phyloP scores from a whole-genome alignment of 2,329 filamentous ascomycete species.

The Fusarium sp. region DNA sequence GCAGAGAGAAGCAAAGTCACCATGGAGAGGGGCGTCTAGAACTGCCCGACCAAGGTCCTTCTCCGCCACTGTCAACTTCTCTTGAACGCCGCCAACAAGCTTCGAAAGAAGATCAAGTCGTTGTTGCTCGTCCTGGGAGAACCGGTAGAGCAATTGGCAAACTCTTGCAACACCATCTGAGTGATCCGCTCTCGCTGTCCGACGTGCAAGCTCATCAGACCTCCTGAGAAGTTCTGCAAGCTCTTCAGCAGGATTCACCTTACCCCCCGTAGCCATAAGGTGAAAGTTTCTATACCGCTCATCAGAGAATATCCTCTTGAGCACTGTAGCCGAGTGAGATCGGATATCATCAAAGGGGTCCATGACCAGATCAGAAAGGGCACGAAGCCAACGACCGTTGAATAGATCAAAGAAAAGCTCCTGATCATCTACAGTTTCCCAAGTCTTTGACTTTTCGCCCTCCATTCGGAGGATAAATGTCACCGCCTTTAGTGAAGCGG shows the following conservation, averaged over 20 bases:
- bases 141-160: constrained; percentile 76
- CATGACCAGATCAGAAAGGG: constrained; percentile 82
- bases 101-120: constrained; percentile 65
- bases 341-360: constrained; percentile 96
- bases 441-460: constrained; percentile 63
- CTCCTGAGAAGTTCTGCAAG: constrained; percentile 62
- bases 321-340: constrained; percentile 63
- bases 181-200: constrained; percentile 88
- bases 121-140: constrained; percentile 58
- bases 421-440: constrained; percentile 55
- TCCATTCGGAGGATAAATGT: constrained; percentile 76
- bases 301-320: constrained; percentile 62
- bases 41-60: constrained; percentile 75
- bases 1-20: constrained; percentile 74
- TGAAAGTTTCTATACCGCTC: constrained; percentile 47
- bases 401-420: constrained; percentile 55
- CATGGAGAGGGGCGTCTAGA: constrained; percentile 74
- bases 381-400: constrained; percentile 66
- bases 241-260: constrained; percentile 43
- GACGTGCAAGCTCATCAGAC: constrained; percentile 70
- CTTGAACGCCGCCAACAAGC: constrained; percentile 72
- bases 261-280: constrained; percentile 27
- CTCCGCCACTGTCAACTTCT: constrained; percentile 72
- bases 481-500: constrained; percentile 80
- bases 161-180: constrained; percentile 89